Evolutionary conservation across 306 rosid genomes (phyloP), one percentile per base, ranked within the genome.

Genomic region (Glycyrrhiza uralensis): DNA sequence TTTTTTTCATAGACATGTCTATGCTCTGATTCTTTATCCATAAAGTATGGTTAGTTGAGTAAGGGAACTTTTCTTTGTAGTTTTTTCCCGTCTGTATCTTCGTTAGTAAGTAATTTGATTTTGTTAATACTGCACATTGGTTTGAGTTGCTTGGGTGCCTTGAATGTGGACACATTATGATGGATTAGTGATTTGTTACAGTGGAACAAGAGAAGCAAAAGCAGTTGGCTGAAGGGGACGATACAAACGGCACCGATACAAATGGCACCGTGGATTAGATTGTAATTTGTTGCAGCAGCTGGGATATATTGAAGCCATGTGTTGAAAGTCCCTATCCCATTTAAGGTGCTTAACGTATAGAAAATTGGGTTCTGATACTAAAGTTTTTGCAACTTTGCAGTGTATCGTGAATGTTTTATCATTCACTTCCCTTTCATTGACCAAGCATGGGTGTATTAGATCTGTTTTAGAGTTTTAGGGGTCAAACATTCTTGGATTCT

Each of bases 151-250:
- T 65, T 44, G 57, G 49, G 71, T 24, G 29, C 30, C 42, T 22
- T 72, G 64, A 58, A 42, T 58, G 47, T 29, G 30, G 49, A 28
- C 15, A 36, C 69, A 14, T 76, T 68, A 72, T 23, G 10, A 5
- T 62, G 45, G 7, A 15, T 38, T 24, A 71, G 22, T 58, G 17
- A 42, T 49, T 54, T 63, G 57, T 38, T 41, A 66, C 86, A 90
- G 97, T 79, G 90, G 93, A 93, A 85, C 96, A 88, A 82, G 96
- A 87, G 80, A 90, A 84, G 77, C 85, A 90, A 56, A 87, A 84
- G 55, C 83, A 86, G 77, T 33, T 85, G 62, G 77, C 85, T 45
- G 93, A 89, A 66, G 92, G 84, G 82, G 88, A 92, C 15, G 90
- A 62, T 23, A 44, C 84, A 57, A 82, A 72, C 55, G 87, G 76